Conservation (phyloP, 371 early-diverging fungal genomes). For the Mucor irregularis region DNA sequence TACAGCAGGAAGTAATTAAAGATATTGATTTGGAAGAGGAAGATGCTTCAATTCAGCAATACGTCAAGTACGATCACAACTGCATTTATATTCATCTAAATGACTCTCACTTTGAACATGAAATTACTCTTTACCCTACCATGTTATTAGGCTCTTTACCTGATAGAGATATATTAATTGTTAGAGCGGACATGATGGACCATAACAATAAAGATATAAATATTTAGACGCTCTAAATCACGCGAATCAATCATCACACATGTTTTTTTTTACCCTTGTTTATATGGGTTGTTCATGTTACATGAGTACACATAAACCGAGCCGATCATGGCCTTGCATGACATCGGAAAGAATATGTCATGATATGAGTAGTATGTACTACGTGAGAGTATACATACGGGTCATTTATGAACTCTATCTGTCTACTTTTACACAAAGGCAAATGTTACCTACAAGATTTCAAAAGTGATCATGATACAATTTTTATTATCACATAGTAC, state of each 20-base stretch:
- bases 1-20: too few species aligned
- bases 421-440: too few species aligned
- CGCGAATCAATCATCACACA: not conserved
- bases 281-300: too few species aligned
- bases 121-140: conserved; percentile 31
- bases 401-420: too few species aligned
- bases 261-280: not conserved
- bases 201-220: conserved; percentile 24
- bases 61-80: conserved; percentile 23
- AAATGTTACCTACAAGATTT: too few species aligned
- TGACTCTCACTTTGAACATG: conserved; percentile 37
- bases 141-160: conserved; percentile 35
- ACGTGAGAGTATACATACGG: too few species aligned
- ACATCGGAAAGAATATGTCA: not conserved
- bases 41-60: conserved; percentile 21
- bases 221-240: conserved; percentile 17
- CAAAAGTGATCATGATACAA: too few species aligned
- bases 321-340: conserved; percentile 13
- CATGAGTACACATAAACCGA: not conserved
- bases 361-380: too few species aligned
- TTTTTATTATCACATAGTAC: too few species aligned
- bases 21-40: conserved; percentile 31
- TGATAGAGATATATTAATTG: conserved; percentile 37
- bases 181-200: conserved; percentile 33
- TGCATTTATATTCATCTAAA: conserved; percentile 25